Base-by-base conservation (phyloP, 2,329 filamentous ascomycete species). In the Trichoderma gracile region DNA sequence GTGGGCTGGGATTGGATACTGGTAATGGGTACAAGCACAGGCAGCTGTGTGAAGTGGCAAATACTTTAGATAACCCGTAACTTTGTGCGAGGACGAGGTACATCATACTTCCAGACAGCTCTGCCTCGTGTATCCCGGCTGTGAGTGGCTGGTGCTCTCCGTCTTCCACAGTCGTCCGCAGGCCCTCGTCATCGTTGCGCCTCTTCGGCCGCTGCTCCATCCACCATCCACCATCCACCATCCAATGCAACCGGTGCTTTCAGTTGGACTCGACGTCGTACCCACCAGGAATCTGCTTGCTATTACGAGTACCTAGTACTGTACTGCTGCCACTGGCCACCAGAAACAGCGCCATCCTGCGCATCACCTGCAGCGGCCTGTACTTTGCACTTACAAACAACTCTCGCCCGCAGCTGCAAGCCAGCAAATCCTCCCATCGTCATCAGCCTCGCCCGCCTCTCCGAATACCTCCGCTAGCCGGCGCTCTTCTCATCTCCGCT, bases 121-220 rank as follows among this genome's bases (percentile, higher is more conserved):
- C 15, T 42, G 17, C 59, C 40, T 15, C 17, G 12, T 6, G 42
- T 50, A 50, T 43, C 50, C 49, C 10, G 7, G 30, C 30, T 9
- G 7, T 15, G 42, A 42, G 60, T 56, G 52, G 61, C 61, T 64
- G 61, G 60, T 55, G 52, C 42, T 30, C 30, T 9, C 27, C 52
- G n/a, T 19, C 30, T 46, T 53, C n/a, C n/a, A n/a, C n/a, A n/a
- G 43, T 30, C 30, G 52, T 47, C 53, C 47, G 58, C 49, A 53
- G 58, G 53, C 63, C 69, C 69, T 72, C 71, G 69, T 72, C 70
- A 72, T 72, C 68, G 68, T 72, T 70, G 68, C 70, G 69, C 69
- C 69, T 71, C 68, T 63, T 61, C 60, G 27, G 23, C 47, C 30
- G 30, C 30, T 30, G 30, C 30, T 30, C 30, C 30, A 30, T 9